These are phyloP conservation scores for Cicer pinnatifidum DNA, from an alignment of 306 rosid genomes.

Conservation along the genomic window DNA sequence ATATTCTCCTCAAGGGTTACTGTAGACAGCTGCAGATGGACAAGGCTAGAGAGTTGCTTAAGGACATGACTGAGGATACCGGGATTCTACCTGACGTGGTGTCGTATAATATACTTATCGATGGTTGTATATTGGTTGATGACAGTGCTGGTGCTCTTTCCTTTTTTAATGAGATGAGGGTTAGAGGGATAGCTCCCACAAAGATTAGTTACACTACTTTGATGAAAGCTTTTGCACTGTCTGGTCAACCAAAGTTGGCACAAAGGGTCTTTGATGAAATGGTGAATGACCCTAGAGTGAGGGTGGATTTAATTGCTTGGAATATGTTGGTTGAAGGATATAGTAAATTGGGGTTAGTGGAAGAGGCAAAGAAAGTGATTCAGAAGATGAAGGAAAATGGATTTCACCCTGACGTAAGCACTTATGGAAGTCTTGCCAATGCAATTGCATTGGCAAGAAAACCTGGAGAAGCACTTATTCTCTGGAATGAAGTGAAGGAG, in stretches of 20 bases:
- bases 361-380: slow-evolving; percentile 77
- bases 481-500: slow-evolving; percentile 95
- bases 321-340: slow-evolving; percentile 96
- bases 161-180: slow-evolving; percentile 89
- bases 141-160: slow-evolving; percentile 89
- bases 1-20: slow-evolving; percentile 86
- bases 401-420: slow-evolving; percentile 72
- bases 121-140: slow-evolving; percentile 88
- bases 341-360: slow-evolving; percentile 80
- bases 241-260: slow-evolving; percentile 96
- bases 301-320: slow-evolving; percentile 84
- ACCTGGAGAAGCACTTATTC: slow-evolving; percentile 93
- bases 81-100: slow-evolving; percentile 90
- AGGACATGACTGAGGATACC: slow-evolving; percentile 76
- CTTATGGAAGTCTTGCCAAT: slow-evolving; percentile 87
- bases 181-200: slow-evolving; percentile 87
- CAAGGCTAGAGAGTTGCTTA: slow-evolving; percentile 75
- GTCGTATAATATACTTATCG: slow-evolving; percentile 82
- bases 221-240: slow-evolving; percentile 91
- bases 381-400: slow-evolving; percentile 84
- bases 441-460: slow-evolving; percentile 85
- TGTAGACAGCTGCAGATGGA: slow-evolving; percentile 77
- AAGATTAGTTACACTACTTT: slow-evolving; percentile 94
- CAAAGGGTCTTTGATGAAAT: slow-evolving; percentile 86
- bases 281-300: slow-evolving; percentile 77